Evolutionary conservation across 1,139 yeast species (phyloP), one percentile per base, ranked within the genome.

Genomic region (Pichia sp.): DNA sequence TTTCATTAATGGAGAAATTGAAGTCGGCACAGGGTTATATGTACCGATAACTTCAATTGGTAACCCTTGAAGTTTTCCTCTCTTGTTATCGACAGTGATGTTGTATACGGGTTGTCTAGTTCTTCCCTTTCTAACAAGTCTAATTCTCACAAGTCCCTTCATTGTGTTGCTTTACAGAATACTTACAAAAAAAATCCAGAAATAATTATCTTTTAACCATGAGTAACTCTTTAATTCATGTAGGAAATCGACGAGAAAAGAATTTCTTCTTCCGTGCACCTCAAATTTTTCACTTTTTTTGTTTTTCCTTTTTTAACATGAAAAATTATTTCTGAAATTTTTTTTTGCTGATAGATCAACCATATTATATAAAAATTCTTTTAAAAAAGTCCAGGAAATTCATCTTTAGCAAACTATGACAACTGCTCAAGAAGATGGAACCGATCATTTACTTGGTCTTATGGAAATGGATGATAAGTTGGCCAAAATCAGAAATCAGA

Each of bases 31-130:
- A 23, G 99, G 96, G 64, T 89, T 81, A 64, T 88, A 92, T 1
- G 96, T 89, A 36, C 99, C 99, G 55, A 92, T 70, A 13, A 92
- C 98, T 68, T 92, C 99, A 44, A 92, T 80, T 8, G 99, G 99
- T 55, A 86, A 77, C 51, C 80, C 80, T 64, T 86, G 89, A 56
- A 95, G 77, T 22, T 90, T 95, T 39, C 82, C 72, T 51, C 73
- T 72, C 44, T 82, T 80, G 55, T 83, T 81, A 24, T 95, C 80
- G 15, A 92, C 96, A 16, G 92, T 97, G 45, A 92, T 89, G 66
- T 92, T 94, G 71, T 88, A 92, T 7, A 85, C 73, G 0, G 98
- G 98, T 53, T 80, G 80, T 66, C 85, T 84, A 58, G 75, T 83
- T 67, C 97, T 80, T 40, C 99, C 98, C 67, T 90, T 89, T 54